These are phyloP conservation scores for Colletotrichum higginsianum DNA, from an alignment of 2,329 filamentous ascomycete species.

Conservation along the genomic window DNA sequence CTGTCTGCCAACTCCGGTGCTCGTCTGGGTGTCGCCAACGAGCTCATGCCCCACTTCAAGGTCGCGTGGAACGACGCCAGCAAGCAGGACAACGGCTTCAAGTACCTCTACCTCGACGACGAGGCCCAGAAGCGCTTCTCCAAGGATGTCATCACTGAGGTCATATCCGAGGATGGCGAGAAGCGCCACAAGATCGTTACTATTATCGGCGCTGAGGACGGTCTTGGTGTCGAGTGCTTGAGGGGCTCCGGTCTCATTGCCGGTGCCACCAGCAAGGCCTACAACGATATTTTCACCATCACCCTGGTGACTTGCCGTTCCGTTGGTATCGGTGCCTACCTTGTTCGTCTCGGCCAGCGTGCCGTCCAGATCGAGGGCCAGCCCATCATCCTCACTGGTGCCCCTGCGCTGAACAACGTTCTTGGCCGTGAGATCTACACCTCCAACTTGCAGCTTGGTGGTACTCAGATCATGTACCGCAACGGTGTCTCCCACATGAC, in stretches of 20 bases:
- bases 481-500: constrained; percentile 99
- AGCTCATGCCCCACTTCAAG: constrained; percentile 96
- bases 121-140: constrained; percentile 90
- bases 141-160: constrained; percentile 82
- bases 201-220: constrained; percentile 93
- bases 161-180: constrained; percentile 88
- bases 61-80: constrained; percentile 92
- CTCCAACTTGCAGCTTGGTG: constrained; percentile 98
- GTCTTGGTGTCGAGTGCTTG: constrained; percentile 96
- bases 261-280: constrained; percentile 95
- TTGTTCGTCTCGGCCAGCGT: constrained; percentile 97
- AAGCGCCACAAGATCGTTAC: constrained; percentile 94
- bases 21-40: constrained; percentile 95
- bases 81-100: constrained; percentile 91
- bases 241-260: constrained; percentile 98
- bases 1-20: constrained; percentile 99
- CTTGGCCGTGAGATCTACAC: constrained; percentile 98
- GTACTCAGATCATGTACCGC: constrained; percentile 99
- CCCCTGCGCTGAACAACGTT: constrained; percentile 97
- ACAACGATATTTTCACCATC: constrained; percentile 99
- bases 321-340: constrained; percentile 98
- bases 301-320: constrained; percentile 98
- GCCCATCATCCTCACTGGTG: constrained; percentile 98
- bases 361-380: constrained; percentile 99
- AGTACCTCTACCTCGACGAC: constrained; percentile 94